Conservation (phyloP, 169 alveolate species). For the Plasmodium billcollinsi region DNA sequence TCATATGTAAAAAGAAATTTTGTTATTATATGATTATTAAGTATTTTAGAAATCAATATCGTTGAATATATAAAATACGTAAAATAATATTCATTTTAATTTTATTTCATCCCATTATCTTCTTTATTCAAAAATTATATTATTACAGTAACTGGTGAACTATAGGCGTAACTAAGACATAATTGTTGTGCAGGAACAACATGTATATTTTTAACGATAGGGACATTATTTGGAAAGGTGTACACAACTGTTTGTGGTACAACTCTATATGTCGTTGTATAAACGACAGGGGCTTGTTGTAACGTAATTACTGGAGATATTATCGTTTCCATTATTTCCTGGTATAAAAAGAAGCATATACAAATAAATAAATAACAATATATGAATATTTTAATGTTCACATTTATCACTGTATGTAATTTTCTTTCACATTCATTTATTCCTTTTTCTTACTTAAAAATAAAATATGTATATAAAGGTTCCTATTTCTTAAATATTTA, state of each 20-base stretch:
- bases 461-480: too few species aligned
- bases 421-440: too few species aligned
- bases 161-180: conserved; percentile 56
- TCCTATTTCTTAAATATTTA: too few species aligned
- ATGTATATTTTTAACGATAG: conserved; percentile 55
- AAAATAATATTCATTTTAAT: neutral
- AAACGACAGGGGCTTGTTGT: conserved; percentile 64
- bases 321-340: conserved; percentile 58
- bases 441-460: too few species aligned
- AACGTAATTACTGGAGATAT: conserved; percentile 59
- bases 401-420: too few species aligned
- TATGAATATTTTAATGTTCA: too few species aligned
- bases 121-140: conserved; percentile 14
- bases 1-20: too few species aligned
- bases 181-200: conserved; percentile 61
- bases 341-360: conserved; percentile 5
- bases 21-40: too few species aligned
- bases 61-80: neutral
- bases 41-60: neutral
- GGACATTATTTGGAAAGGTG: conserved; percentile 46
- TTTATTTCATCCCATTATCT: conserved; percentile 14
- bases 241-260: conserved; percentile 75
- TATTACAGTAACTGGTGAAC: conserved; percentile 44
- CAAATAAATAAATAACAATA: neutral
- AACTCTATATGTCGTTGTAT: conserved; percentile 72